Evolutionary conservation across 2,329 filamentous ascomycete genomes (phyloP), one percentile per base, ranked within the genome.

Genomic region (Penicillium sclerotiorum): DNA sequence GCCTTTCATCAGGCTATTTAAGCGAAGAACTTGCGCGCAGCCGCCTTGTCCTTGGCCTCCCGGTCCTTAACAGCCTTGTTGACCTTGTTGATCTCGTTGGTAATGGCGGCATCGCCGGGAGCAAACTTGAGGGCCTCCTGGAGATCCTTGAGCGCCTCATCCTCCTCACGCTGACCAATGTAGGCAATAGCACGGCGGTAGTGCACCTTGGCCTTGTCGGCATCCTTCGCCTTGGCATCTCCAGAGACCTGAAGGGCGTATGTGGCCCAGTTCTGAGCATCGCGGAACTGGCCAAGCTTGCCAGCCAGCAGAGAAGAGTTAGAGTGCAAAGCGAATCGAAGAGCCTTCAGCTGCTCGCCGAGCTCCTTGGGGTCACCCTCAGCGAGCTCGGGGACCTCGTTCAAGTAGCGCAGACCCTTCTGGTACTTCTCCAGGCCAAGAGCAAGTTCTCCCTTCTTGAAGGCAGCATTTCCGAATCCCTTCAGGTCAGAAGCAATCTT

Each of bases 371-470:
- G 80, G 60, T 93, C 90, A 38, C 83, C 80, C 35, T 94, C 88
- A 20, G 75, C 71, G 1, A 79, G 73, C 11, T 89, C 84, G 1
- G 88, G 87, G 65, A 92, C 89, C 71, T 95, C 89, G 71, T 93
- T 89, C 53, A 96, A 78, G 72, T 96, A 96, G 62, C 91, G 85
- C 53, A 96, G 75, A 15, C 85, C 92, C 78, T 99, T 99, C 71
- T 95, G 85, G 76, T 99, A 99, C 77, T 99, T 99, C 53, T 87
- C 85, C 21, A 97, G 78, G 2, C 86, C 93, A 25, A 89, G 74
- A 30, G 78, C 71, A 32, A 87, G 66, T 62, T 96, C 83, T 33
- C 85, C 85, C 21, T 75, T 77, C 79, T 96, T 96, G 82, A 96
- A 96, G 1, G 92, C 91, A 61, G 85, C 85, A 78, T 95, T 97